Conservation (phyloP, 352 stramenopile genomes). For the Phytopythium vexans region DNA sequence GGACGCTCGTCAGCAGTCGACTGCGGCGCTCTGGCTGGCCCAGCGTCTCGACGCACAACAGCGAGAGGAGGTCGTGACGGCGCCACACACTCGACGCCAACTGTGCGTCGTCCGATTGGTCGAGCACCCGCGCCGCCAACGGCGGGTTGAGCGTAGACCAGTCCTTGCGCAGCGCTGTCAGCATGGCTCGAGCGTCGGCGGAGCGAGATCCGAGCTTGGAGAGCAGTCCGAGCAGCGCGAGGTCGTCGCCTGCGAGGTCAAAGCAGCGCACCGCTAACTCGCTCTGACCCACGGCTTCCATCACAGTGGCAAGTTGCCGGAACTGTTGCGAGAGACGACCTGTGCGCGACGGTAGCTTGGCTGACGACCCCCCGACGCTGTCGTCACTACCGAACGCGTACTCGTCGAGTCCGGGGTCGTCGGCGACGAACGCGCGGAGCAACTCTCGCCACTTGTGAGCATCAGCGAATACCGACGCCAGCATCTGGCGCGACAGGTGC, state of each 20-base stretch:
- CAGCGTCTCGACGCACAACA: constrained; percentile 66
- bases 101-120: background rate
- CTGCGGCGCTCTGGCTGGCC: constrained; percentile 60
- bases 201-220: constrained; percentile 17
- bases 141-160: constrained; percentile 53
- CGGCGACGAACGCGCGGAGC: constrained; percentile 39
- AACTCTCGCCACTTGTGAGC: constrained; percentile 55
- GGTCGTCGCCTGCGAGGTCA: constrained; percentile 68
- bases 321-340: constrained; percentile 33
- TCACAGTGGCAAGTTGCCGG: constrained; percentile 33
- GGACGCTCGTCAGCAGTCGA: constrained; percentile 49
- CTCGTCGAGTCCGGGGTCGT: constrained; percentile 62
- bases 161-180: constrained; percentile 45
- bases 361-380: constrained; percentile 13
- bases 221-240: constrained; percentile 51
- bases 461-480: constrained; percentile 53
- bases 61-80: constrained; percentile 50
- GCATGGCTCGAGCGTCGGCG: constrained; percentile 14
- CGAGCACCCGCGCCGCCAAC: constrained; percentile 13
- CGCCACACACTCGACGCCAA: constrained; percentile 15
- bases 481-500: constrained; percentile 28
- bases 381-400: constrained; percentile 57
- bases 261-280: constrained; percentile 58
- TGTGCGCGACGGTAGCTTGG: constrained; percentile 64
- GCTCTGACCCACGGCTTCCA: constrained; percentile 50